These are phyloP conservation scores for Pseudozyma sp. DNA, from an alignment of 1,284 basidiomycete species.

Conservation along the genomic window DNA sequence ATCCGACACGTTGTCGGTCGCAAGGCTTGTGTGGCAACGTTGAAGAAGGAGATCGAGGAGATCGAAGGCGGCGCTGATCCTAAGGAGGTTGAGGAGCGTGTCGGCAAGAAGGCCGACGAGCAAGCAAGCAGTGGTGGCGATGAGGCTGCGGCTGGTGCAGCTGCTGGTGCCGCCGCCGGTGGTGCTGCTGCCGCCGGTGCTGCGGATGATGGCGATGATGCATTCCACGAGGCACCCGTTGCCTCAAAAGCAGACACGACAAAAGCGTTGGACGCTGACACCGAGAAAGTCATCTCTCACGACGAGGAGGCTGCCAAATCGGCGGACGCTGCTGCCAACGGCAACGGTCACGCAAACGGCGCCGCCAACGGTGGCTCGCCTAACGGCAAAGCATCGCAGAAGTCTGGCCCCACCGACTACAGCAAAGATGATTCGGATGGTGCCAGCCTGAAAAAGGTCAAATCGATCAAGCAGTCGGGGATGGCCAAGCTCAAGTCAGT, in stretches of 20 bases:
- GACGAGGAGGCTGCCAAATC: constrained; percentile 41
- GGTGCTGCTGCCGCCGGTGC: constrained; percentile 29
- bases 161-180: constrained; percentile 29
- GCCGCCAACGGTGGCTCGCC: constrained; percentile 9
- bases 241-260: constrained; percentile 27
- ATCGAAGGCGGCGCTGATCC: constrained; percentile 46
- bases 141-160: constrained; percentile 27
- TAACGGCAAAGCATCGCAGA: constrained; percentile 11
- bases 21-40: constrained; percentile 42
- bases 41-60: constrained; percentile 60
- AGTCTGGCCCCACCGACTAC: constrained; percentile 28
- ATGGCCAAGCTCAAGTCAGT: constrained; percentile 49
- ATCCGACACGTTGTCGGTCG: constrained; percentile 62
- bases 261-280: constrained; percentile 40
- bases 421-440: constrained; percentile 24
- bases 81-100: constrained; percentile 29
- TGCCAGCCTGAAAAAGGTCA: constrained; percentile 37
- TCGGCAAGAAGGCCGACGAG: constrained; percentile 27
- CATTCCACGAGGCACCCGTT: constrained; percentile 49
- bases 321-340: constrained; percentile 7
- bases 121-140: constrained; percentile 11
- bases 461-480: constrained; percentile 26
- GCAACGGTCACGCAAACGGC: constrained; percentile 20
- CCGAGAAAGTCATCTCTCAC: constrained; percentile 46
- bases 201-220: constrained; percentile 20